These are phyloP conservation scores for Vanrija sp. DNA, from an alignment of 1,284 basidiomycete genomes.

Conservation along the genomic window DNA sequence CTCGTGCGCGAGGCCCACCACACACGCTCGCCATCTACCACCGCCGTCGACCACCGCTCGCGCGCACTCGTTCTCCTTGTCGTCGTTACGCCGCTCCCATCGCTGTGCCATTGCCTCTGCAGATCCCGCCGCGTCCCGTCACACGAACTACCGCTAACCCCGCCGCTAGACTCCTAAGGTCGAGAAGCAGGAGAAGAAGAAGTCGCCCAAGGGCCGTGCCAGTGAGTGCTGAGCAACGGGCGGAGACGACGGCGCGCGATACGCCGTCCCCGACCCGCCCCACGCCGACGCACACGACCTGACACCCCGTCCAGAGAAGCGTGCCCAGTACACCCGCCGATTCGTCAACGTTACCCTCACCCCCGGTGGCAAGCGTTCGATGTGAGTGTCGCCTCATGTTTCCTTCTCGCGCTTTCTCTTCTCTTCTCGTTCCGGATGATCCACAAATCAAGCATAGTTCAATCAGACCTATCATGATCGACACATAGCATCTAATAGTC, in stretches of 20 bases:
- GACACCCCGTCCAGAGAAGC: conserved; percentile 60
- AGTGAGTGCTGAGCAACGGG: conserved; percentile 46
- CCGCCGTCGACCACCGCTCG: background rate
- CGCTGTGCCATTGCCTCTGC: too few species aligned
- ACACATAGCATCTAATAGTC: conserved; percentile 69
- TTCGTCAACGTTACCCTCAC: conserved; percentile 85
- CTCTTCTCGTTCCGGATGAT: conserved; percentile 56
- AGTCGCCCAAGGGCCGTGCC: conserved; percentile 89
- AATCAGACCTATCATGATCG: conserved; percentile 73
- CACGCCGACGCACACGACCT: background rate
- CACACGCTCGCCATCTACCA: too few species aligned
- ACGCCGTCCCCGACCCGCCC: background rate
- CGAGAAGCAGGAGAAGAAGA: conserved; percentile 97
- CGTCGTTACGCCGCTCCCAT: too few species aligned
- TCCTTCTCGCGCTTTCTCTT: conserved; percentile 1
- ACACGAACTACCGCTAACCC: background rate
- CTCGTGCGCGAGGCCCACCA: too few species aligned
- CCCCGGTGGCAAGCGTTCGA: conserved; percentile 89
- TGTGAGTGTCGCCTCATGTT: conserved; percentile 61
- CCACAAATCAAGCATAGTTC: conserved; percentile 77
- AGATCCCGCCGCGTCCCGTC: too few species aligned
- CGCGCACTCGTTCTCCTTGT: background rate
- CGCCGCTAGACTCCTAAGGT: conserved; percentile 72
- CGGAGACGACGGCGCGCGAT: background rate
- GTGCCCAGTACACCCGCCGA: conserved; percentile 67